A percentile compares a stretch with the other conserved stretches of the same genome.
phyloP scores from a whole-genome alignment of 257 asterid species.

The Perilla frutescens region DNA sequence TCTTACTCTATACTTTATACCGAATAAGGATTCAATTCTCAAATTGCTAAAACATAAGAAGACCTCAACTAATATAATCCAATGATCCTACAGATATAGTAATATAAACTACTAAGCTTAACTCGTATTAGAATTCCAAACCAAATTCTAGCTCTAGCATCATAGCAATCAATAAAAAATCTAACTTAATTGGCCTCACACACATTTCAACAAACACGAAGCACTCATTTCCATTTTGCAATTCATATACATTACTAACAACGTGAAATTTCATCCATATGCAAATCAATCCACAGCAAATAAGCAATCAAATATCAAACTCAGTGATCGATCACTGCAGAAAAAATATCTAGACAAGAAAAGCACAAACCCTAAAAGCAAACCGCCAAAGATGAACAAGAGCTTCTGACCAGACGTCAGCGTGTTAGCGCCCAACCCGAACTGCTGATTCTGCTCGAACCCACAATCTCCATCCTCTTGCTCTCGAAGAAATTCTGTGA shows the following conservation, averaged over 20 bases:
- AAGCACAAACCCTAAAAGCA: conserved; percentile 66
- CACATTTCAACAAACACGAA: not conserved
- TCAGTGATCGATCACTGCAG: conserved; percentile 52
- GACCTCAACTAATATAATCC: not conserved
- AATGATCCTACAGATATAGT: not conserved
- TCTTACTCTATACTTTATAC: too few relatives aligned
- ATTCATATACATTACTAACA: conserved; percentile 29
- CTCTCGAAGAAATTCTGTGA: conserved; percentile 84
- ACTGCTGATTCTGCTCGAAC: conserved; percentile 94
- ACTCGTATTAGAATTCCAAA: not conserved
- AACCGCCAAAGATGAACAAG: conserved; percentile 80
- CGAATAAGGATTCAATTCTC: not conserved
- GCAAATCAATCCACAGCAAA: conserved; percentile 7
- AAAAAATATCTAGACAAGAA: conserved; percentile 88
- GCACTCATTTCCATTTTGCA: conserved; percentile 16
- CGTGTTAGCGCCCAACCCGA: conserved; percentile 89
- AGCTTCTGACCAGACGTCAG: conserved; percentile 93
- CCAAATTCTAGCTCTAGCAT: not conserved
- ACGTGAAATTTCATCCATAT: conserved; percentile 14
- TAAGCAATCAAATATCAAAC: conserved; percentile 22
- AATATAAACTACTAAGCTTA: not conserved
- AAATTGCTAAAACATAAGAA: not conserved
- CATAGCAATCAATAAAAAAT: too few relatives aligned
- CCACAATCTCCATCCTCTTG: conserved; percentile 91
- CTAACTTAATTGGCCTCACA: not conserved